Percentiles rank a stretch among this genome's conserved stretches.
phyloP scores from a whole-genome alignment of 179 eudicot genomes.

The Beta corolliflora region DNA sequence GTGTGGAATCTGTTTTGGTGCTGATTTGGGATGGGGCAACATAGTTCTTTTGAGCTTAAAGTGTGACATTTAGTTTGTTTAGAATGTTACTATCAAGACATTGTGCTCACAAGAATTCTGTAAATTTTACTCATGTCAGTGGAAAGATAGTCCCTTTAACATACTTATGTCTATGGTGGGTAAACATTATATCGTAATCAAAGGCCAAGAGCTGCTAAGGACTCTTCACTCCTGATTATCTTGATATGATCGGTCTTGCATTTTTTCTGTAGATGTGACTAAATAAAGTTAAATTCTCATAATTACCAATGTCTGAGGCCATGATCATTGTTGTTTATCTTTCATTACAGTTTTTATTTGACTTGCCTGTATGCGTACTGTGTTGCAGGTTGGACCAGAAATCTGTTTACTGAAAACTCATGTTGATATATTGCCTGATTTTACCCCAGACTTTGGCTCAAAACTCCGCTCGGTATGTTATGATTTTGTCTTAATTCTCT shows the following conservation, averaged over 20 bases:
- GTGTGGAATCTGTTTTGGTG: neutral
- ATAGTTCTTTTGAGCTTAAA: neutral
- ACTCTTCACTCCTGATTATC: neutral
- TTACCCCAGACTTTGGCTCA: constrained; percentile 83
- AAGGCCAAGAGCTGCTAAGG: neutral
- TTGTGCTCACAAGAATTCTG: neutral
- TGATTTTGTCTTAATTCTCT: neutral
- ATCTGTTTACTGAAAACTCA: constrained; percentile 92
- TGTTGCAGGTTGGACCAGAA: constrained; percentile 81
- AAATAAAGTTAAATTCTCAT: neutral
- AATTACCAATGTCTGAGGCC: neutral
- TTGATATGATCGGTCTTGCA: neutral
- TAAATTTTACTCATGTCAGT: neutral
- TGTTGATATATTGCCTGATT: constrained; percentile 94
- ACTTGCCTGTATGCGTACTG: neutral
- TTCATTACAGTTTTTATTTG: neutral
- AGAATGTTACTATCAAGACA: neutral
- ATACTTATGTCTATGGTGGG: neutral
- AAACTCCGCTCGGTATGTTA: constrained; percentile 68
- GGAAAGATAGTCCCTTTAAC: neutral
- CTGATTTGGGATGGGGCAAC: neutral
- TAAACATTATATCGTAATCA: neutral
- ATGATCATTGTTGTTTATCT: neutral
- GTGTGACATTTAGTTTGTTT: neutral
- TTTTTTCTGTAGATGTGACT: neutral